Evolutionary conservation across 2,329 filamentous ascomycete species (phyloP).

Genomic region (Arthrobotrys musiformis): DNA sequence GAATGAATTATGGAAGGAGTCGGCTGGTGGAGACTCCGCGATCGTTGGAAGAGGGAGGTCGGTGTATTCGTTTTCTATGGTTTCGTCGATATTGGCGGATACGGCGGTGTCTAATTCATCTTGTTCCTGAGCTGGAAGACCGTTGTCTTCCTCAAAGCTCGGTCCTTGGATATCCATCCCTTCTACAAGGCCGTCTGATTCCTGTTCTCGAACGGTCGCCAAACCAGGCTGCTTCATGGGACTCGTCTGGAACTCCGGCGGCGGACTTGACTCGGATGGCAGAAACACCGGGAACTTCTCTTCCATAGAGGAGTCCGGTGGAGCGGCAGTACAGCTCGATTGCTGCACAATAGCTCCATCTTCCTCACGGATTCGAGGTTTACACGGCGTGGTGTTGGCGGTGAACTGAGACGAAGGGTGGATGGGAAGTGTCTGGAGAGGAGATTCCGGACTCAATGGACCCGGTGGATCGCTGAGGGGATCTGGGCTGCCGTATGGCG

Average conservation of each 20-base stretch:
- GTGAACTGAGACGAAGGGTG: conserved; percentile 18
- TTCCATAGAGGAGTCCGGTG: conserved; percentile 9
- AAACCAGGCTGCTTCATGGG: conserved; percentile 9
- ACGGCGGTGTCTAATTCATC: background rate
- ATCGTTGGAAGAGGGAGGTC: conserved; percentile 30
- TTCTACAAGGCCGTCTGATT: background rate
- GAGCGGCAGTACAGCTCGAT: background rate
- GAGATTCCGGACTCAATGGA: conserved; percentile 32
- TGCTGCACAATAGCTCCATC: background rate
- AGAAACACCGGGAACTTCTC: conserved; percentile 2
- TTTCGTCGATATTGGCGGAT: background rate
- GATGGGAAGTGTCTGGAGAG: conserved; percentile 1
- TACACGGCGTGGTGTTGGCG: conserved; percentile 9
- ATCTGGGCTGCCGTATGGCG: conserved; percentile 51
- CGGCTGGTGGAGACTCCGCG: conserved; percentile 17
- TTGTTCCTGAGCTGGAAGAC: background rate
- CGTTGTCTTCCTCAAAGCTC: background rate
- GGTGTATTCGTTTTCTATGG: background rate
- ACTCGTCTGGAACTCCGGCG: conserved; percentile 10
- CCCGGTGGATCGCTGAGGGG: conserved; percentile 22
- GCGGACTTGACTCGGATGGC: conserved; percentile 41
- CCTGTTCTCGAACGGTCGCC: conserved; percentile 9
- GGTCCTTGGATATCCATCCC: background rate
- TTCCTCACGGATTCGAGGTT: background rate
- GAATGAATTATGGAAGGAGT: conserved; percentile 21